Evolutionary conservation across 148 eudicot genomes (phyloP).

Genomic region (Suaeda aralocaspica): DNA sequence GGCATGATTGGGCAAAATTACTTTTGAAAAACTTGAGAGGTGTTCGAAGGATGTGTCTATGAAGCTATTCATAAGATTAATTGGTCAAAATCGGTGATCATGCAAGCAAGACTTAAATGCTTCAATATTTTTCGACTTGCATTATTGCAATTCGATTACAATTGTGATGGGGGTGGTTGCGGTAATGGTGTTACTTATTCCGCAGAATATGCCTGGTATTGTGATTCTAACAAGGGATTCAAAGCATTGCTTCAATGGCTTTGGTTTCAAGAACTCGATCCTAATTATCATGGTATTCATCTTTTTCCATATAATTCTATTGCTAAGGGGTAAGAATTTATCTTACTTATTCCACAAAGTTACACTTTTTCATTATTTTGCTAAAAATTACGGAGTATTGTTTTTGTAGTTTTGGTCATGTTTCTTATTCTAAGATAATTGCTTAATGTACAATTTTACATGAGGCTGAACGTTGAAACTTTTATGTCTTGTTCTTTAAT

Average conservation of each 20-base stretch:
- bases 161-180: conserved; percentile 17
- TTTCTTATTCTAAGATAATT: too few relatives aligned
- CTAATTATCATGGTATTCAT: conserved; percentile 26
- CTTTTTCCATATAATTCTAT: conserved; percentile 30
- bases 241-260: conserved; percentile 42
- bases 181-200: not conserved
- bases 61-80: conserved; percentile 33
- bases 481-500: too few relatives aligned
- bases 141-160: conserved; percentile 16
- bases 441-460: too few relatives aligned
- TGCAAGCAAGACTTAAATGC: conserved; percentile 18
- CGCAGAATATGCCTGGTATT: conserved; percentile 49
- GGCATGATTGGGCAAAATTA: conserved; percentile 15
- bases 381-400: too few relatives aligned
- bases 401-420: too few relatives aligned
- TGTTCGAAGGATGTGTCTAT: not conserved
- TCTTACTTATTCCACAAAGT: not conserved
- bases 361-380: too few relatives aligned
- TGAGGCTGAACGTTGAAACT: too few relatives aligned
- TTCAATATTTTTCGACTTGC: conserved; percentile 31
- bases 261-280: conserved; percentile 18
- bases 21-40: conserved; percentile 22
- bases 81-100: conserved; percentile 13
- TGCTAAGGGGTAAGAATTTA: conserved; percentile 31
- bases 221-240: conserved; percentile 33